phyloP scores from a whole-genome alignment of 192 early-diverging fungal genomes.

The Umbelopsis ramanniana region DNA sequence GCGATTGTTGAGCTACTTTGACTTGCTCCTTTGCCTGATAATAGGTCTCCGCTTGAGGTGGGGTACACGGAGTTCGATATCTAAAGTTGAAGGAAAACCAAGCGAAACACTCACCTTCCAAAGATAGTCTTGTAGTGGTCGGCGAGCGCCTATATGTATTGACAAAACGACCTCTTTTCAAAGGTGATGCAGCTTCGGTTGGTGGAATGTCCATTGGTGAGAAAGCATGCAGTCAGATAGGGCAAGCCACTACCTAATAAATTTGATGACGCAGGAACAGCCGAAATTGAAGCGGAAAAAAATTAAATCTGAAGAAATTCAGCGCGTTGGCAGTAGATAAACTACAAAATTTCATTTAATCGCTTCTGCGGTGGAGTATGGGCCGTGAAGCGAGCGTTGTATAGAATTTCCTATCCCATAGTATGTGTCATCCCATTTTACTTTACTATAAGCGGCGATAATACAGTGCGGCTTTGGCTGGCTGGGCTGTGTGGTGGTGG shows the following conservation, averaged over 20 bases:
- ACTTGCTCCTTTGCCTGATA: not conserved
- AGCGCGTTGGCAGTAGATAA: too few relatives aligned
- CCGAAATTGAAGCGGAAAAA: not conserved
- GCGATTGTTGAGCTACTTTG: not conserved
- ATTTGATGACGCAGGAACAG: slow-evolving; percentile 19
- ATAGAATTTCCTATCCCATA: too few relatives aligned
- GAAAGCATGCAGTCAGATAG: not conserved
- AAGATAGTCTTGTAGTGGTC: not conserved
- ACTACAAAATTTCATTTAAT: too few relatives aligned
- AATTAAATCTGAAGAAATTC: not conserved
- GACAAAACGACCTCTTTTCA: slow-evolving; percentile 21
- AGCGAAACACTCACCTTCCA: slow-evolving; percentile 16
- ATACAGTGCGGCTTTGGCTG: too few relatives aligned
- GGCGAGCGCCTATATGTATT: slow-evolving; percentile 7
- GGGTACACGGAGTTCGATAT: slow-evolving; percentile 6
- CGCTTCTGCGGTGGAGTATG: too few relatives aligned
- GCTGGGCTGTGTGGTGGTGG: too few relatives aligned
- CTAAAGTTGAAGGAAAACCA: not conserved
- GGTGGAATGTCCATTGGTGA: slow-evolving; percentile 22
- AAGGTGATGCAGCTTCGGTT: slow-evolving; percentile 17
- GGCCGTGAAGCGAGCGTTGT: too few relatives aligned
- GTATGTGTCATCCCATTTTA: too few relatives aligned
- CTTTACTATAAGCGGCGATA: too few relatives aligned
- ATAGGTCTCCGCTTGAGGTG: slow-evolving; percentile 3
- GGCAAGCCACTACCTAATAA: slow-evolving; percentile 1